Percentiles rank a stretch among this genome's conserved stretches.
Evolutionary conservation across 2,329 filamentous ascomycete species (phyloP).

Genomic region (Sphaerulina populicola): DNA sequence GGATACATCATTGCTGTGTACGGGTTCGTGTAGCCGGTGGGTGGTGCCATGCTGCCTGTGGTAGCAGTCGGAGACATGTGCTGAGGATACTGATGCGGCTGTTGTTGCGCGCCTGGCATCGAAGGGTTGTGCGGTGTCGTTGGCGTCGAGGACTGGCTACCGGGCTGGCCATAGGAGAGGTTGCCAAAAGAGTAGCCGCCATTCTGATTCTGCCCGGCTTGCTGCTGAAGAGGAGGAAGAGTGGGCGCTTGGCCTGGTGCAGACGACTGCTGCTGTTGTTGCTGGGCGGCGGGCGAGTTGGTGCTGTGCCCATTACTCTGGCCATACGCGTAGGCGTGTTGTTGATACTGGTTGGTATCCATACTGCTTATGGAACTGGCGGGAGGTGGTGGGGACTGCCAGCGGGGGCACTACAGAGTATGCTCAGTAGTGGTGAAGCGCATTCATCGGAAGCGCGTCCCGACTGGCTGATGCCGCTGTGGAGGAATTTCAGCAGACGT

Average conservation of each 20-base stretch:
- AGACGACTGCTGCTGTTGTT: slow-evolving; percentile 20
- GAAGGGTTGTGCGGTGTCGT: slow-evolving; percentile 31
- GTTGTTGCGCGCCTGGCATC: slow-evolving; percentile 23
- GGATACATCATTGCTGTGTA: slow-evolving; percentile 30
- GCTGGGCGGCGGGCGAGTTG: slow-evolving; percentile 12
- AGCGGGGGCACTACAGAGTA: slow-evolving; percentile 9
- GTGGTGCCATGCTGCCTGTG: slow-evolving; percentile 33
- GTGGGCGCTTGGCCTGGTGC: slow-evolving; percentile 28
- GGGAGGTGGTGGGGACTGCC: slow-evolving; percentile 2
- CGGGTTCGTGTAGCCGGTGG: slow-evolving; percentile 25
- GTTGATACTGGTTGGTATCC: slow-evolving; percentile 12
- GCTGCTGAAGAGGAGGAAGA: slow-evolving; percentile 33
- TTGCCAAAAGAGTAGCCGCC: slow-evolving; percentile 28
- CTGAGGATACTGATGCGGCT: slow-evolving; percentile 6
- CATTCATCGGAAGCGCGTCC: slow-evolving; percentile 6
- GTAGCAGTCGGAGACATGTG: slow-evolving; percentile 16
- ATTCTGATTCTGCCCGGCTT: slow-evolving; percentile 21
- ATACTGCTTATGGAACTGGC: slow-evolving; percentile 7
- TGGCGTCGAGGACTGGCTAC: slow-evolving; percentile 29
- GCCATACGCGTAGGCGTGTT: slow-evolving; percentile 7
- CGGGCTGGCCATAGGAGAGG: slow-evolving; percentile 29
- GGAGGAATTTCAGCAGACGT: slow-evolving; percentile 5
- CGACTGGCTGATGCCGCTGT: background rate
- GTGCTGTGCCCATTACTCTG: slow-evolving; percentile 19
- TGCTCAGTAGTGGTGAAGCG: background rate